These are phyloP conservation scores for Phytophthora cactorum DNA, from an alignment of 352 stramenopile genomes.

Conservation along the genomic window DNA sequence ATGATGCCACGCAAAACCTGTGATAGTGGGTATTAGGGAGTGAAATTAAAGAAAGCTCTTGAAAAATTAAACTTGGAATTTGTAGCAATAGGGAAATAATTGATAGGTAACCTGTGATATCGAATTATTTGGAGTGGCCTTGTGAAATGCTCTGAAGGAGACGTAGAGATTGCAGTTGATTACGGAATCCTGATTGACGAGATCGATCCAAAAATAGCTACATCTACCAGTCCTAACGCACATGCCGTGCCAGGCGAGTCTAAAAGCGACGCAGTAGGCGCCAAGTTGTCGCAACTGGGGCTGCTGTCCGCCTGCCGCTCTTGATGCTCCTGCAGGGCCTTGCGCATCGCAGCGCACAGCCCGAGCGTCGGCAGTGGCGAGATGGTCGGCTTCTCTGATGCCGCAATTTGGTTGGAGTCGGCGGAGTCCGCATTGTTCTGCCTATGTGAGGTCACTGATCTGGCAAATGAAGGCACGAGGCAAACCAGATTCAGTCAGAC, in stretches of 20 bases:
- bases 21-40: background rate
- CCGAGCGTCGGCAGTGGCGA: conserved; percentile 30
- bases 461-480: conserved; percentile 14
- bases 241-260: too few relatives aligned
- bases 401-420: background rate
- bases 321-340: conserved; percentile 9
- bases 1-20: background rate
- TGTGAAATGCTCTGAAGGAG: background rate
- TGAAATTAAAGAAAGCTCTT: background rate
- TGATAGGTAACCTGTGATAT: conserved; percentile 3
- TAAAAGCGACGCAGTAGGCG: background rate
- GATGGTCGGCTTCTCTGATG: background rate
- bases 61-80: background rate
- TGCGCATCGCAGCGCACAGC: conserved; percentile 26
- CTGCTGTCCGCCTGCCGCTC: background rate
- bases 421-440: conserved; percentile 4
- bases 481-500: conserved; percentile 11
- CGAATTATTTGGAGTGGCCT: conserved; percentile 1
- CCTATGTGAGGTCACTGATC: conserved; percentile 16
- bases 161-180: background rate
- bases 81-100: background rate
- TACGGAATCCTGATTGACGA: conserved; percentile 19
- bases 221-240: too few relatives aligned
- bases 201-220: too few relatives aligned
- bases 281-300: conserved; percentile 1